Percentiles rank a stretch among this genome's conserved stretches.
Evolutionary conservation across 164 flowering plant genomes (phyloP).

Genomic region (Cinnamomum micranthum): DNA sequence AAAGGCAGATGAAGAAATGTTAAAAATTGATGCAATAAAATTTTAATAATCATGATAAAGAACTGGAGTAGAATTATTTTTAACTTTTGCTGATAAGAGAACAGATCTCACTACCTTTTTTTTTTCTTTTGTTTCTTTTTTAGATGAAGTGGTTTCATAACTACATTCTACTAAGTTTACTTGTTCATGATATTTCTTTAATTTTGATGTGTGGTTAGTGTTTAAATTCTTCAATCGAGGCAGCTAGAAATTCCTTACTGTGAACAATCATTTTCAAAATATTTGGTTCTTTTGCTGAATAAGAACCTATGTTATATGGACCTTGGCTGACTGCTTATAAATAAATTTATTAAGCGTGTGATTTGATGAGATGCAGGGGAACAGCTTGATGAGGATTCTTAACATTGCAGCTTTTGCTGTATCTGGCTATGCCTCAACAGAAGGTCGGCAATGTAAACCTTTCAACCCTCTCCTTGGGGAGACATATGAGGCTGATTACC

Average conservation of each 20-base stretch:
- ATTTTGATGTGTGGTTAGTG: neutral
- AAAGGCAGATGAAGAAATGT: neutral
- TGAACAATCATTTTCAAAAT: neutral
- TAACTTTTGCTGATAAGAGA: neutral
- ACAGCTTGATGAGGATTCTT: slow-evolving; percentile 91
- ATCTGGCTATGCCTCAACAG: slow-evolving; percentile 98
- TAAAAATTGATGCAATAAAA: neutral
- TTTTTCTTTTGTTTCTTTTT: too few relatives aligned
- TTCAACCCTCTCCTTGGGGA: slow-evolving; percentile 99
- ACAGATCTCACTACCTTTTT: neutral
- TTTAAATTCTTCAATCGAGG: too few relatives aligned
- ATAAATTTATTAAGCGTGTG: neutral
- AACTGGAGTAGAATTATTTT: neutral
- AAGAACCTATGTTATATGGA: neutral
- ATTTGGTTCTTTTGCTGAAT: neutral
- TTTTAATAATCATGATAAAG: too few relatives aligned
- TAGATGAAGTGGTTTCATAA: too few relatives aligned
- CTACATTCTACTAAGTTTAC: neutral
- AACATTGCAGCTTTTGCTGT: slow-evolving; percentile 95
- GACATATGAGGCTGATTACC: slow-evolving; percentile 98
- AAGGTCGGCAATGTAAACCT: slow-evolving; percentile 98
- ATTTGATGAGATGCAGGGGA: slow-evolving; percentile 60
- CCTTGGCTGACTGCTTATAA: neutral
- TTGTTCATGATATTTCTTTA: neutral
- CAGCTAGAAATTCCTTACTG: neutral